phyloP scores from a whole-genome alignment of 2,329 filamentous ascomycete species.

The Phyllosticta citrichinensis region DNA sequence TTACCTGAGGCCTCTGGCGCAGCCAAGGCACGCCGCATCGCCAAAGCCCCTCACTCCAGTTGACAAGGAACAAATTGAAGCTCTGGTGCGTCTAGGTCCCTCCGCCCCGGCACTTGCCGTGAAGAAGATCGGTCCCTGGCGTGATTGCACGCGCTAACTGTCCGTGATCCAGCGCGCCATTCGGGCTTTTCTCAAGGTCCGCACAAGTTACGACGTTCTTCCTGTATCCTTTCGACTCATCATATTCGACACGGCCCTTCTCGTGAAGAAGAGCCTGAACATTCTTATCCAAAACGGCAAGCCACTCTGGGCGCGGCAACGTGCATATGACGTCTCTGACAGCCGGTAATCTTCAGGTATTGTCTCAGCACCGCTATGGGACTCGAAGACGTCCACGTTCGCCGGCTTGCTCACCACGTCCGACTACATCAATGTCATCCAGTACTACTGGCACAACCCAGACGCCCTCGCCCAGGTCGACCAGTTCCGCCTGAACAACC shows the following conservation, averaged over 20 bases:
- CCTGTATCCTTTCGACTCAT: slow-evolving; percentile 94
- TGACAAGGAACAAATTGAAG: slow-evolving; percentile 69
- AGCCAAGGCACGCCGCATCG: slow-evolving; percentile 17
- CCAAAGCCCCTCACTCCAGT: slow-evolving; percentile 44
- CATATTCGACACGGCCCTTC: slow-evolving; percentile 84
- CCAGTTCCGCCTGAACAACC: slow-evolving; percentile 82
- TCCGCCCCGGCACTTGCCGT: slow-evolving; percentile 2
- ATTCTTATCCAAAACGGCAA: slow-evolving; percentile 92
- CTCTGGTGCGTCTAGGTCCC: slow-evolving; percentile 50
- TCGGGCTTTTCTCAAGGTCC: slow-evolving; percentile 89
- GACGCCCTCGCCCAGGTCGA: slow-evolving; percentile 84
- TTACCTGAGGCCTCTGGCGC: slow-evolving; percentile 24
- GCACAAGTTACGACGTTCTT: slow-evolving; percentile 95
- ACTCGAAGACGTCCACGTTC: slow-evolving; percentile 85
- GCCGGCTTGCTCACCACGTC: slow-evolving; percentile 90
- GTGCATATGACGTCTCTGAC: slow-evolving; percentile 5
- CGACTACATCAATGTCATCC: slow-evolving; percentile 97
- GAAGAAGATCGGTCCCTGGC: not conserved
- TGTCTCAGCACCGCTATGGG: slow-evolving; percentile 94
- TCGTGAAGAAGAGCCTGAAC: slow-evolving; percentile 94
- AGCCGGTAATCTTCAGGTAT: slow-evolving; percentile 54
- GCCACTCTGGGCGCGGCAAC: slow-evolving; percentile 10
- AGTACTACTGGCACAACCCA: slow-evolving; percentile 97
- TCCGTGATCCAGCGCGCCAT: slow-evolving; percentile 58
- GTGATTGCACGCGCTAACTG: not conserved